Percentiles rank a stretch among this genome's conserved stretches.
Evolutionary conservation across 139 green algal species (phyloP).

Genomic region (Edaphochlamys debaryana): DNA sequence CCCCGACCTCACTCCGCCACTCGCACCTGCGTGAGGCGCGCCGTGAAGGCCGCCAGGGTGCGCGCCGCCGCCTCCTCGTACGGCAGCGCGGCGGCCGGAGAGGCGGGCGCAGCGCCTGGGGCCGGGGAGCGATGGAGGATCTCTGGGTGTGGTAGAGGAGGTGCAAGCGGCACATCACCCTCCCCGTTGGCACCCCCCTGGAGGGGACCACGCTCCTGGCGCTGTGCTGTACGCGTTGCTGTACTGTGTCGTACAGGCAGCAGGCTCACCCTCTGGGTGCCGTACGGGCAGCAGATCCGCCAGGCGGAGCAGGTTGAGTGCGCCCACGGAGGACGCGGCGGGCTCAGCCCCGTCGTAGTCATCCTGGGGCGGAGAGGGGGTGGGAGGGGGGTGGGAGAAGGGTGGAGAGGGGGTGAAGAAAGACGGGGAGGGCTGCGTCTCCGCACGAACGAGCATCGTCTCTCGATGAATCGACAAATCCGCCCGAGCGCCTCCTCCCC

Average conservation of each 20-base stretch:
- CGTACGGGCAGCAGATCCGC: slow-evolving; percentile 56
- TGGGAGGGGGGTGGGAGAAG: not conserved
- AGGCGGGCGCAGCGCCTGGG: not conserved
- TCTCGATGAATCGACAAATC: no score
- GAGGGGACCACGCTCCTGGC: no score
- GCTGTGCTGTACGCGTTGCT: no score
- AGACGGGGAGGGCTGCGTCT: no score
- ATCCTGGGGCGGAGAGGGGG: slow-evolving; percentile 61
- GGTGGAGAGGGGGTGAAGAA: not conserved
- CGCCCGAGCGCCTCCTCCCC: no score
- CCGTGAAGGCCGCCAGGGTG: slow-evolving; percentile 60
- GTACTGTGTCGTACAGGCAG: no score
- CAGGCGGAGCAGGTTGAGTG: slow-evolving; percentile 76
- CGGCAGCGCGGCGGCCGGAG: not conserved
- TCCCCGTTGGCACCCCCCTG: no score
- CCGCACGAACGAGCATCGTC: no score
- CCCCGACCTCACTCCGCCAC: no score
- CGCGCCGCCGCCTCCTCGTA: slow-evolving; percentile 37
- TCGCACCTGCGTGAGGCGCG: slow-evolving; percentile 56
- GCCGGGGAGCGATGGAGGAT: not conserved
- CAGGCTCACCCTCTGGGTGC: not conserved
- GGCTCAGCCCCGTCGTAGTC: slow-evolving; percentile 93
- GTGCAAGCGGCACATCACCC: no score
- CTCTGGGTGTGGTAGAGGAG: no score
- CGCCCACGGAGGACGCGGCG: slow-evolving; percentile 76